Evolutionary conservation across 352 stramenopile genomes (phyloP), one percentile per base, ranked within the genome.

Genomic region (Phytophthora tubulina): DNA sequence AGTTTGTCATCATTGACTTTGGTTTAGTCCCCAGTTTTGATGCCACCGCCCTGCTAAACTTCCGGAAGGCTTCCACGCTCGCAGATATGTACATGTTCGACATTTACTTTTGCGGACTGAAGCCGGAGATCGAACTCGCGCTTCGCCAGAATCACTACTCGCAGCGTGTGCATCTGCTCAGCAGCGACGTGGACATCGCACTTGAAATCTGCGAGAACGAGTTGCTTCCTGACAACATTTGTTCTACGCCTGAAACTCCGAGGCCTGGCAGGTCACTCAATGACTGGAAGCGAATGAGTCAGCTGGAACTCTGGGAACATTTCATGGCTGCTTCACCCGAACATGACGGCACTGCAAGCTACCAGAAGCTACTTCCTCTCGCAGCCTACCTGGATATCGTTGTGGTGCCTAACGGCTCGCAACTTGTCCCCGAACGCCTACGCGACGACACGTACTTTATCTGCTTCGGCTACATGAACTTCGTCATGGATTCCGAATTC

Each of bases 71-170:
- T 5, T 85, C 85, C 2, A 76, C 69, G 4, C 75, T 93, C 10
- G 86, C 88, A 5, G 81, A 92, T 15, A 73, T 81, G 46, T 90
- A 86, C 60, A 78, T 82, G 41, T 93, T 94, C 27, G 84, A 92
- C 46, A 86, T 95, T n/a, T 92, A 90, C 73, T 93, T 89, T 67
- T 93, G 87, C 51, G 85, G 86, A 0, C 59, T 95, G 0, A 90
- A 89, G 49, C 64, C 75, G 1, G 62, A 73, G 58, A 90, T 84
- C 31, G 85, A 85, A 63, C 68, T 60, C 1, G 80, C 80, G 9
- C 50, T 88, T 38, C 81, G 80, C 8, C 80, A 80, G 32, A 88
- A 90, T 50, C 75, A 76, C 9, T 80, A 77, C 45, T 86, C 80
- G 9, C 41, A 72, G 35, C 80, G 81, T 1, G 73, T 90, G 3